These are phyloP conservation scores for Ceratobasidium papillatum DNA, from an alignment of 1,284 basidiomycete genomes.

Conservation along the genomic window DNA sequence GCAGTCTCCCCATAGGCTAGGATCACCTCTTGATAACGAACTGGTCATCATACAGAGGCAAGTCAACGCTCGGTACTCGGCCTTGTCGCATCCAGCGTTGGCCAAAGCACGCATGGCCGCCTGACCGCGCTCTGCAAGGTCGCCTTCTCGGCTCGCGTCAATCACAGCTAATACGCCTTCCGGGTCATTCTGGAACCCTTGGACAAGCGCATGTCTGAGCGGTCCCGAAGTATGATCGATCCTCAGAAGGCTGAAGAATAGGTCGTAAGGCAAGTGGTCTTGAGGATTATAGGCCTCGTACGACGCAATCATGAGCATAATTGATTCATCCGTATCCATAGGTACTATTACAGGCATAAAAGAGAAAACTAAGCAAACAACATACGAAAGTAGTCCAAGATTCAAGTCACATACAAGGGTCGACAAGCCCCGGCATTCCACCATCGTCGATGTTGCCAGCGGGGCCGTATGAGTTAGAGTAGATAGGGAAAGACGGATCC, in stretches of 20 bases:
- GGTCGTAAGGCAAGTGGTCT: not conserved
- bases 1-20: slow-evolving; percentile 11
- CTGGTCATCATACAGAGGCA: slow-evolving; percentile 8
- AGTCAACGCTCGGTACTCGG: not conserved
- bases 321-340: not conserved
- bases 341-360: slow-evolving; percentile 14
- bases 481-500: not conserved
- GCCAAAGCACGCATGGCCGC: not conserved
- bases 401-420: slow-evolving; percentile 31
- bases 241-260: not conserved
- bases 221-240: not conserved
- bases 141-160: not conserved
- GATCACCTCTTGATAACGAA: not conserved
- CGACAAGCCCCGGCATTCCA: slow-evolving; percentile 2
- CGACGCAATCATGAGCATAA: not conserved
- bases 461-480: not conserved
- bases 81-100: not conserved
- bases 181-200: not conserved
- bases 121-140: not conserved
- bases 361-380: slow-evolving; percentile 19
- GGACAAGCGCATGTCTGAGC: not conserved
- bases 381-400: slow-evolving; percentile 21
- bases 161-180: not conserved
- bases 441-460: not conserved
- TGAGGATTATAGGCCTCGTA: not conserved